These are phyloP conservation scores for Saccharomyces hybrid DNA, from an alignment of 1,139 yeast genomes.

Conservation along the genomic window DNA sequence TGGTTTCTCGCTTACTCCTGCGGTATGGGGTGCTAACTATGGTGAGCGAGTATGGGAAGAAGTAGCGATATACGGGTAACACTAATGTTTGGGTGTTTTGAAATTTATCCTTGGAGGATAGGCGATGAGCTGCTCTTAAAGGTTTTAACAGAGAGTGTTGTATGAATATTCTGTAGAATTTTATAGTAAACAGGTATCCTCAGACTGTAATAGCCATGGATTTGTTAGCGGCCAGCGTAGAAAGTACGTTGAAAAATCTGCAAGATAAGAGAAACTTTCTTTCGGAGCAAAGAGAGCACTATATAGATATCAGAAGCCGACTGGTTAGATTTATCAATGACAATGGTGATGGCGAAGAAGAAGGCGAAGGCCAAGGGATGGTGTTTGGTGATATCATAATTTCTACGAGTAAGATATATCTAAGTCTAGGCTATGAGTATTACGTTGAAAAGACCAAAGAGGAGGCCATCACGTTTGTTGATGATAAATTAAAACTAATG, in stretches of 20 bases:
- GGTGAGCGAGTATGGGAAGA: background rate
- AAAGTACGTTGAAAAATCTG: constrained; percentile 25
- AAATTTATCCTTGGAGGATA: background rate
- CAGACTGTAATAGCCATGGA: constrained; percentile 15
- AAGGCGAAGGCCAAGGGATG: constrained; percentile 23
- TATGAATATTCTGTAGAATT: background rate
- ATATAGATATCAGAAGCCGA: constrained; percentile 25
- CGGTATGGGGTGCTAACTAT: background rate
- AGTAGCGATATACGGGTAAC: background rate
- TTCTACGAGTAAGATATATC: constrained; percentile 35
- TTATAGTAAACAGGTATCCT: background rate
- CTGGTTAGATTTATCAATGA: constrained; percentile 17
- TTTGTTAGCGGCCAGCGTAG: constrained; percentile 22
- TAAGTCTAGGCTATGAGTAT: constrained; percentile 53
- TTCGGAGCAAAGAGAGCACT: constrained; percentile 28
- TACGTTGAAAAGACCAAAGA: constrained; percentile 41
- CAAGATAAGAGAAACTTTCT: constrained; percentile 25
- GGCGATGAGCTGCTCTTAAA: background rate
- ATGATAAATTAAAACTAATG: constrained; percentile 36
- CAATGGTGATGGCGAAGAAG: constrained; percentile 5
- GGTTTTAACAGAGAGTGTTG: background rate
- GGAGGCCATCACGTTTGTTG: constrained; percentile 43
- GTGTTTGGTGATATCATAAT: constrained; percentile 32
- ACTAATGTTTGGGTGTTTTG: background rate
- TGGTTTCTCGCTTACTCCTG: background rate